These are phyloP conservation scores for Kwoniella pini DNA, from an alignment of 768 basidiomycete genomes.

Conservation along the genomic window DNA sequence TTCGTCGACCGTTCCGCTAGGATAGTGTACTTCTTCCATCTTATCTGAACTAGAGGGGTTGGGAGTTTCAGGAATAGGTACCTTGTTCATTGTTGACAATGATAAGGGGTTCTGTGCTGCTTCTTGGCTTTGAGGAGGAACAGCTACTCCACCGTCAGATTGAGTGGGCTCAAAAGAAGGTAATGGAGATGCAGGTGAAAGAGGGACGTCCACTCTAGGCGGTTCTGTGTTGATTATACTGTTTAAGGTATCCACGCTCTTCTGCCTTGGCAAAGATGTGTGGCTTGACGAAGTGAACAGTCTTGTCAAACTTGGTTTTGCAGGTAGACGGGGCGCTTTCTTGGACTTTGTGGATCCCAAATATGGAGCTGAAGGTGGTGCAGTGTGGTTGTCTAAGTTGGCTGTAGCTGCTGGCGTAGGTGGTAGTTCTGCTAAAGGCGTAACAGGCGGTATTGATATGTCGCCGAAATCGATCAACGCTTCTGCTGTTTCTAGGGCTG, in stretches of 20 bases:
- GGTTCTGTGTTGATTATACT: slow-evolving; percentile 32
- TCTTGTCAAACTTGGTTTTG: slow-evolving; percentile 36
- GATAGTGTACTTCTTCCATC: slow-evolving; percentile 28
- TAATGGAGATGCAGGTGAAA: slow-evolving; percentile 21
- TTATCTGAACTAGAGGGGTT: not conserved
- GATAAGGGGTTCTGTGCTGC: not conserved
- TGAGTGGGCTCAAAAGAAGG: slow-evolving; percentile 23
- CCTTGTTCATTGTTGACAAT: not conserved
- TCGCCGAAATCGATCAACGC: slow-evolving; percentile 46
- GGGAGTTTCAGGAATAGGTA: slow-evolving; percentile 7
- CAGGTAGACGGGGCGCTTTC: slow-evolving; percentile 23
- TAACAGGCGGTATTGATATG: slow-evolving; percentile 12
- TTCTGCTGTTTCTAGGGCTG: slow-evolving; percentile 17
- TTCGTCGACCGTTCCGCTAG: slow-evolving; percentile 34
- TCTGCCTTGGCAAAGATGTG: slow-evolving; percentile 4
- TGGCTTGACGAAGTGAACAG: slow-evolving; percentile 24
- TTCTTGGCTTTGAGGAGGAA: not conserved
- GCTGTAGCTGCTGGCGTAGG: not conserved
- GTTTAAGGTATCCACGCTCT: slow-evolving; percentile 14
- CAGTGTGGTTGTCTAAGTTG: not conserved
- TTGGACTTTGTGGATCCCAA: slow-evolving; percentile 13
- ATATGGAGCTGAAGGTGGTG: not conserved
- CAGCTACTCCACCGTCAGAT: not conserved
- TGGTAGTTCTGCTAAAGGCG: slow-evolving; percentile 14
- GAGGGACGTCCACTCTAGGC: slow-evolving; percentile 38